A percentile compares a stretch with the other conserved stretches of the same genome.
Evolutionary conservation across 106 monocot genomes (phyloP).

Genomic region (Platanthera guangdongensis): DNA sequence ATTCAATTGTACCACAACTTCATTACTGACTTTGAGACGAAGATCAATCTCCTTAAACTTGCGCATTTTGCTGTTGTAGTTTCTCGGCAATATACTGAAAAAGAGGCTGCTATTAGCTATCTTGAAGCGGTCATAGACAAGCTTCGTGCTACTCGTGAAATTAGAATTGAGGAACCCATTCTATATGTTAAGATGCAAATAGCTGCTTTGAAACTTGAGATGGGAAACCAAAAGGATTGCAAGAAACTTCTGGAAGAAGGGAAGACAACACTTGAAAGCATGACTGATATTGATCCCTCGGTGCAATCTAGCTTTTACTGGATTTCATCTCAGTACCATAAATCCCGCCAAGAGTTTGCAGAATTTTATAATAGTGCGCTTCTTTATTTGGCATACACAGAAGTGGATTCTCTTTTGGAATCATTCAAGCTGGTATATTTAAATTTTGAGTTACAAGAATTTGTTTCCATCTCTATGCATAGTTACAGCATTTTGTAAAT

Average conservation of each 20-base stretch:
- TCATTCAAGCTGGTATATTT: slow-evolving; percentile 80
- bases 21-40: slow-evolving; percentile 96
- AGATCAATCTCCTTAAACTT: slow-evolving; percentile 98
- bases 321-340: slow-evolving; percentile 91
- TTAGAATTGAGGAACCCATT: slow-evolving; percentile 69
- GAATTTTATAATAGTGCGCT: slow-evolving; percentile 92
- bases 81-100: slow-evolving; percentile 86
- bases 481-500: neutral
- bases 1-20: slow-evolving; percentile 96
- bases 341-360: slow-evolving; percentile 77
- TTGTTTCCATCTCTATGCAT: neutral
- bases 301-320: slow-evolving; percentile 94
- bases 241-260: slow-evolving; percentile 91
- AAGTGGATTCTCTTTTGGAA: slow-evolving; percentile 88
- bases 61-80: slow-evolving; percentile 82
- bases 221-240: slow-evolving; percentile 70
- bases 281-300: slow-evolving; percentile 93
- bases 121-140: slow-evolving; percentile 86
- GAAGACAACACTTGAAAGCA: slow-evolving; percentile 67
- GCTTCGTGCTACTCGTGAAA: slow-evolving; percentile 54
- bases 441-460: neutral
- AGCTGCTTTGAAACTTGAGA: slow-evolving; percentile 72
- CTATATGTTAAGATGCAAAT: slow-evolving; percentile 96
- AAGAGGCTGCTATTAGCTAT: slow-evolving; percentile 80
- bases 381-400: slow-evolving; percentile 93